Evolutionary conservation across 129 eudicot species (phyloP), one percentile per base, ranked within the genome.

Genomic region (Erigeron canadensis): DNA sequence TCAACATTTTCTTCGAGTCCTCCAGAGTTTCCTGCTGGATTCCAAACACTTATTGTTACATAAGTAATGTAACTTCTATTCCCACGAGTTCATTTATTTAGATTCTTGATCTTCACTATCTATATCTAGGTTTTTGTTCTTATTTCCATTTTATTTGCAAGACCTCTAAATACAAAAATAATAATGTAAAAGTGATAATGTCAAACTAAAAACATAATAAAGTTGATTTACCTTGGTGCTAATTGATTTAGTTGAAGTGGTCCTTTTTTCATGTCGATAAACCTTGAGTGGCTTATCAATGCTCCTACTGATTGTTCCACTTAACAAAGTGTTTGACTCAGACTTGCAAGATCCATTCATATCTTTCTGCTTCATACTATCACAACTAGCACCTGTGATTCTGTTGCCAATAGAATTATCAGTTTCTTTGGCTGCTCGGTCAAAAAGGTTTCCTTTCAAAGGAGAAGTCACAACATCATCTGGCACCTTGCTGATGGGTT

Each of bases 181-280:
- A 48, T 28, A 74, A 4, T 50, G 53, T 50, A 44, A 68, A 76
- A 34, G 21, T 3, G 44, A 68, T 58, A 17, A 56, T 4, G 17
- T 58, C 63, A 46, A 17, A 68, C 15, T 21, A 47, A 34, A 61
- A 48, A 50, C 62, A 69, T 28, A 70, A 72, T 5, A 5, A 41
- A 68, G 47, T 75, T 15, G 13, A 51, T 45, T 80, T 57, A 83
- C 88, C 84, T 72, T 67, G 58, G 11, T 66, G 74, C 56, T 72
- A 45, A 61, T 71, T 5, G 70, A 19, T 28, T 39, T 76, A 8
- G 65, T 67, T 17, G 76, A 56, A 53, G 69, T 12, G 41, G 72
- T 67, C 69, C 78, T 80, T 76, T 50, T 80, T 70, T 77, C 77
- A 71, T 81, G 75, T 40, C 63, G 76, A 65, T 72, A 66, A 75